A percentile compares a stretch with the other conserved stretches of the same genome.
Evolutionary conservation across 1,139 yeast species (phyloP).

Genomic region (Taphrina deformans): DNA sequence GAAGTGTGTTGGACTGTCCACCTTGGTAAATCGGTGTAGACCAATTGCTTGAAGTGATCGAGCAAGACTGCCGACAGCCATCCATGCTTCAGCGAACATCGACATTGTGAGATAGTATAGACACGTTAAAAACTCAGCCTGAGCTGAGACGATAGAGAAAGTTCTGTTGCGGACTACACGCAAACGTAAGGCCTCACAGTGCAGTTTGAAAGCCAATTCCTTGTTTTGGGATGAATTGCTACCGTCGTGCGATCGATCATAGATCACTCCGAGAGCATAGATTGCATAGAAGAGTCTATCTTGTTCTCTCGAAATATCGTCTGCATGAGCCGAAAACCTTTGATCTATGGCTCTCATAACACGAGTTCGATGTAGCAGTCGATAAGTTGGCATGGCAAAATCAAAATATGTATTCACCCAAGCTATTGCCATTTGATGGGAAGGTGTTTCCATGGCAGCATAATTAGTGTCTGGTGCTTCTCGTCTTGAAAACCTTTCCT

Average conservation of each 20-base stretch:
- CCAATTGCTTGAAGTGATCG: neutral
- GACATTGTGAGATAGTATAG: neutral
- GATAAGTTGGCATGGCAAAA: neutral
- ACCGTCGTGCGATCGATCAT: neutral
- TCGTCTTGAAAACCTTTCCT: neutral
- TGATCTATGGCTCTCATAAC: neutral
- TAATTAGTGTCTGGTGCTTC: neutral
- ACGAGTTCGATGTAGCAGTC: neutral
- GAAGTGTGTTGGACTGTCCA: neutral
- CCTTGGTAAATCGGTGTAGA: neutral
- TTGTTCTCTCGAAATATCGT: neutral
- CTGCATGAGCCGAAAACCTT: neutral
- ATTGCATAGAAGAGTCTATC: constrained; percentile 1
- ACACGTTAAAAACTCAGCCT: neutral
- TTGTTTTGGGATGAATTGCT: neutral
- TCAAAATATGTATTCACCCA: constrained; percentile 8
- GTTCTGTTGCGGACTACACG: neutral
- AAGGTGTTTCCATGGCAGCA: neutral
- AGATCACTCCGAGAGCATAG: constrained; percentile 6
- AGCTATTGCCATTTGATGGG: neutral
- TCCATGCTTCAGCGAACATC: constrained; percentile 1
- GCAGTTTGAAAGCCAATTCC: neutral
- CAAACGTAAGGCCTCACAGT: neutral
- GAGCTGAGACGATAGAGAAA: neutral
- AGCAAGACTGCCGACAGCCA: constrained; percentile 6